Evolutionary conservation across 192 early-diverging fungal genomes (phyloP), one percentile per base, ranked within the genome.

Genomic region (Jimgerdemannia flammicorona): DNA sequence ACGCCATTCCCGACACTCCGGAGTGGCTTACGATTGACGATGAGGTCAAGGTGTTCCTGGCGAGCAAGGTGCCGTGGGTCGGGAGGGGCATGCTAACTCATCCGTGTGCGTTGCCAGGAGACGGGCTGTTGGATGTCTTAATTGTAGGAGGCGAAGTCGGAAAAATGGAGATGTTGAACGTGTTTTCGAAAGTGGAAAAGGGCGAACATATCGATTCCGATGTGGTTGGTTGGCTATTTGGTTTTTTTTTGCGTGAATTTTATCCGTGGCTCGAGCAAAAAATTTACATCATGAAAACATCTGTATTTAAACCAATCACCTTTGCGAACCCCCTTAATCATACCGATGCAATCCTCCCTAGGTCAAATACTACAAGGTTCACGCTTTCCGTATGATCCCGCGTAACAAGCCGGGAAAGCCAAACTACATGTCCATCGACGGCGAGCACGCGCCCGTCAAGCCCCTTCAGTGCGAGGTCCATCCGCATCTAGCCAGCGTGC

Each of bases 401-500:
- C 70, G 78, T 40, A 65, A 69, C 19, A 70, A 67, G 20, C 67
- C 64, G 42, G 77, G 71, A 3, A n/a, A 73, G 9, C 70, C 76
- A 2, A 81, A 81, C 1, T 88, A 81, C 70, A 77, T 90, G 3
- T 79, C 86, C 3, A 83, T 90, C 75, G 88, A 90, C 75, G 88
- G 88, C 1, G 88, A 90, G 59, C 86, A 83, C 65, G 82, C 83
- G 20, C 84, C 85, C 2, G 77, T 78, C 43, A 76, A 80, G 39
- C 85, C 88, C 14, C 87, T 87, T 66, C 88, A 90, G 68, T 86
- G 87, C 14, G 84, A 90, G 70, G 85, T 87, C 8, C 88, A 88
- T 75, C 79, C 82, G 44, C 72, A 78, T 19, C 64, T 87, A 7
- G 77, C 81, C 17, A 80, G 70, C 41, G 77, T 89, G 3, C 43